phyloP scores from a whole-genome alignment of 1,139 yeast species.

The Kodamaea derodonti region DNA sequence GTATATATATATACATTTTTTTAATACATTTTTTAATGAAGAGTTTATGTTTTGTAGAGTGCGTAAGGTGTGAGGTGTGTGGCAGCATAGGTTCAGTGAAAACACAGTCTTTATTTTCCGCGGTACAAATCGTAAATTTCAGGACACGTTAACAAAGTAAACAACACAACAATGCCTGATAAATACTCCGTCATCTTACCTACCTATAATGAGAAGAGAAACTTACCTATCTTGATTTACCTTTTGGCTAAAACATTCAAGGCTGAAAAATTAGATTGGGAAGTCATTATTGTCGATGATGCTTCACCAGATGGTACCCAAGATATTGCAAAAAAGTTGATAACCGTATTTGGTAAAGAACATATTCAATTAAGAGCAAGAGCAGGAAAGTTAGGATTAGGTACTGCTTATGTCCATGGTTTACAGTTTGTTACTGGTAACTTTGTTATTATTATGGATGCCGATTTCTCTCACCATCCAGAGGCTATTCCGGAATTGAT shows the following conservation, averaged over 20 bases:
- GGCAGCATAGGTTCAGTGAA: too few species aligned
- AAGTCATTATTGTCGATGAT: conserved; percentile 75
- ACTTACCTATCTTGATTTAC: conserved; percentile 70
- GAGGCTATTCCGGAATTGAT: conserved; percentile 77
- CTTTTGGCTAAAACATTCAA: conserved; percentile 69
- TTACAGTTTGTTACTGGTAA: conserved; percentile 70
- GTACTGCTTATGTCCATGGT: conserved; percentile 82
- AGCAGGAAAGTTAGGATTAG: conserved; percentile 77
- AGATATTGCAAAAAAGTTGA: conserved; percentile 64
- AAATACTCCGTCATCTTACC: conserved; percentile 78
- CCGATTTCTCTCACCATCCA: conserved; percentile 82
- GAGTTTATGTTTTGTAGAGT: too few species aligned
- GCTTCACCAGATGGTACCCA: conserved; percentile 84
- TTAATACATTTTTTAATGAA: too few species aligned
- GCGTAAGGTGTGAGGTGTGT: too few species aligned
- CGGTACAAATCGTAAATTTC: too few species aligned
- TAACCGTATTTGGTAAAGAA: conserved; percentile 57
- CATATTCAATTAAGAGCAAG: conserved; percentile 69
- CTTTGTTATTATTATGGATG: conserved; percentile 81
- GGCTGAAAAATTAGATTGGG: conserved; percentile 65
- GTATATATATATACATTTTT: too few species aligned
- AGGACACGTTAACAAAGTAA: too few species aligned
- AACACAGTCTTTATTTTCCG: too few species aligned
- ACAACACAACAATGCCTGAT: conserved; percentile 23
- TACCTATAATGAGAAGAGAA: conserved; percentile 71